These are phyloP conservation scores for Debaryomyces singareniensis DNA, from an alignment of 1,139 yeast species.

Conservation along the genomic window DNA sequence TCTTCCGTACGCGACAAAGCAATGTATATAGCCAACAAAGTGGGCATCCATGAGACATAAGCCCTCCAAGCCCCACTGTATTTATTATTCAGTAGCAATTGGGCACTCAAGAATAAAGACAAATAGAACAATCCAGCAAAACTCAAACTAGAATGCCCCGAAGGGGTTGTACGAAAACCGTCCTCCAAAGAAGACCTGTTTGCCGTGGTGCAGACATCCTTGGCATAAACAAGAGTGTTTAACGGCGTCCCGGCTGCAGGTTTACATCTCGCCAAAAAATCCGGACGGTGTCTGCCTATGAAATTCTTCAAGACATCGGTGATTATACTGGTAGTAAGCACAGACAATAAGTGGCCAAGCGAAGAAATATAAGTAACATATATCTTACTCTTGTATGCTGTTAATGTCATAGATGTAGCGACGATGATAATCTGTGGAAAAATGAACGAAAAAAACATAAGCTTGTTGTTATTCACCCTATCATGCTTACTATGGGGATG, in stretches of 20 bases:
- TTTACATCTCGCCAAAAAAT: slow-evolving; percentile 64
- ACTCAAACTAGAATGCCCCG: slow-evolving; percentile 66
- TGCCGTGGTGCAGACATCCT: slow-evolving; percentile 57
- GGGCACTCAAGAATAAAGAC: slow-evolving; percentile 62
- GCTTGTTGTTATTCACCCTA: slow-evolving; percentile 39
- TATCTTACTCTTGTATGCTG: slow-evolving; percentile 28
- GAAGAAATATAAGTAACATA: slow-evolving; percentile 36
- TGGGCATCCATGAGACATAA: slow-evolving; percentile 25
- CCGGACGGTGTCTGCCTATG: slow-evolving; percentile 76
- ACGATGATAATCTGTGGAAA: slow-evolving; percentile 28
- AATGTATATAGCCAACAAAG: slow-evolving; percentile 55
- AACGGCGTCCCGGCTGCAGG: slow-evolving; percentile 46
- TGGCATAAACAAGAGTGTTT: slow-evolving; percentile 44
- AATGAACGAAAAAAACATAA: slow-evolving; percentile 33
- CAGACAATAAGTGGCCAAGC: slow-evolving; percentile 33
- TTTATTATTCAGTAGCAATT: slow-evolving; percentile 32
- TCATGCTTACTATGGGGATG: slow-evolving; percentile 70
- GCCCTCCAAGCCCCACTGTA: slow-evolving; percentile 53
- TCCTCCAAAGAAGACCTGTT: slow-evolving; percentile 42
- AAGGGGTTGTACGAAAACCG: slow-evolving; percentile 75
- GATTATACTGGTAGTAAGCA: slow-evolving; percentile 33
- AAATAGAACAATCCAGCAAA: slow-evolving; percentile 63
- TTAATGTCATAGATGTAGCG: slow-evolving; percentile 17
- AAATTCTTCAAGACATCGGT: slow-evolving; percentile 58
- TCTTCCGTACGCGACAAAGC: slow-evolving; percentile 73